Conservation (phyloP, 345 rosid species). For the Aquilaria sinensis region DNA sequence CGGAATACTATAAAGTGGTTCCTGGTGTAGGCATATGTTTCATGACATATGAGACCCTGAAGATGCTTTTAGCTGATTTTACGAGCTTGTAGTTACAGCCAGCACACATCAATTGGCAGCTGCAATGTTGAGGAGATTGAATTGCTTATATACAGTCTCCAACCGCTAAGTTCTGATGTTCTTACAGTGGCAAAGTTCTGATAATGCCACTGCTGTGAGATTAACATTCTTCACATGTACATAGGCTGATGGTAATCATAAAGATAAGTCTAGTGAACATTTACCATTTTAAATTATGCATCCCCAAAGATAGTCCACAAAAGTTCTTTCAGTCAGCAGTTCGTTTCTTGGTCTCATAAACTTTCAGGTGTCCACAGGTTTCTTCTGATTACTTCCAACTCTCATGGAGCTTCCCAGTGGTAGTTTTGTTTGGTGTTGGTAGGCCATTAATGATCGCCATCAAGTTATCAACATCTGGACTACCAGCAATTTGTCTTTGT, state of each 20-base stretch:
- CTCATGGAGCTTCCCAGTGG: no score
- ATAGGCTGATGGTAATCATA: slow-evolving; percentile 6
- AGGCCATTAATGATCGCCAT: no score
- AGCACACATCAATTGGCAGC: background rate
- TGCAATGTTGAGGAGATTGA: background rate
- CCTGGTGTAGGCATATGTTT: slow-evolving; percentile 93
- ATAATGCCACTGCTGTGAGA: slow-evolving; percentile 16
- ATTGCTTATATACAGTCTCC: slow-evolving; percentile 7
- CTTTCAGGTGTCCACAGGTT: no score
- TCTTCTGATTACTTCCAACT: no score
- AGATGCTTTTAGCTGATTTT: slow-evolving; percentile 50
- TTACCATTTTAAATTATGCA: no score
- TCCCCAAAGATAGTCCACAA: no score
- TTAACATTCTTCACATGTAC: slow-evolving; percentile 19
- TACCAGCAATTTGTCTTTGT: no score
- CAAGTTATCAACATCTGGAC: no score
- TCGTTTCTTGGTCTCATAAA: no score
- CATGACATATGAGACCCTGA: slow-evolving; percentile 89
- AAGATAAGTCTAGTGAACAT: no score
- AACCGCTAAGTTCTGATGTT: slow-evolving; percentile 1
- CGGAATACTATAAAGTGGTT: slow-evolving; percentile 92
- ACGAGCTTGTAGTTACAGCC: slow-evolving; percentile 21
- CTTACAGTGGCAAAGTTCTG: slow-evolving; percentile 18
- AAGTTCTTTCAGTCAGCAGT: no score
- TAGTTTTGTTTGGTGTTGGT: no score